Base-by-base conservation (phyloP, 2,329 filamentous ascomycete genomes). In the Phyllachora maydis region DNA sequence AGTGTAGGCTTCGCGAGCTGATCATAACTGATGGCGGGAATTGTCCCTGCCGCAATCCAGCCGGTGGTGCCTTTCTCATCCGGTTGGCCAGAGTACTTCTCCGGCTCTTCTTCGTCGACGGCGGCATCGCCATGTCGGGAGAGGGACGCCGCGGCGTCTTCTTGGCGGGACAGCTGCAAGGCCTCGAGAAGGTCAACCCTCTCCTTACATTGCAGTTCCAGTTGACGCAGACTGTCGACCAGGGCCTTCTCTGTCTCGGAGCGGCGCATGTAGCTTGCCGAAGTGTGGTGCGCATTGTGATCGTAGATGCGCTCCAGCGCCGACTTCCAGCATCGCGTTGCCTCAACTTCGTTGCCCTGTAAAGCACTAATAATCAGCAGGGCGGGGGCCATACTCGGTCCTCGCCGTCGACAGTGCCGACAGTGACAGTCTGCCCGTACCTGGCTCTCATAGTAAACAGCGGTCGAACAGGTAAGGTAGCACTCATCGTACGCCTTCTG, bases 401-500 rank as follows among this genome's bases (percentile, higher is more conserved):
- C n/a, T n/a, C n/a, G n/a, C n/a, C n/a, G n/a, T n/a, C n/a, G n/a
- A n/a, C n/a, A n/a, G n/a, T n/a, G n/a, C n/a, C n/a, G n/a, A n/a
- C n/a, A n/a, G n/a, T n/a, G n/a, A n/a, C n/a, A n/a, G n/a, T n/a
- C n/a, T n/a, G n/a, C n/a, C 34, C 37, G 26, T 51, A 90, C 82
- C 66, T 90, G 75, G 44, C 74, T 69, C 53, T 98, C 88, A 47
- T 92, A 93, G 52, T 92, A 93, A 25, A 92, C 78, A 18, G 85
- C 85, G 2, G 83, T 95, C 9, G 83, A 93, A 50, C 83, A 93
- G 42, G 75, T 82, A 37, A 93, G 54, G 51, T 92, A 93, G 48
- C 77, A 83, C 48, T 95, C 82, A 54, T 95, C 85, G 52, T 95
- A 95, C 26, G 82, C 91, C 63, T 92, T 93, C 54, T 95, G 85